phyloP scores from a whole-genome alignment of 2,329 filamentous ascomycete genomes.

The Colletotrichum lini region DNA sequence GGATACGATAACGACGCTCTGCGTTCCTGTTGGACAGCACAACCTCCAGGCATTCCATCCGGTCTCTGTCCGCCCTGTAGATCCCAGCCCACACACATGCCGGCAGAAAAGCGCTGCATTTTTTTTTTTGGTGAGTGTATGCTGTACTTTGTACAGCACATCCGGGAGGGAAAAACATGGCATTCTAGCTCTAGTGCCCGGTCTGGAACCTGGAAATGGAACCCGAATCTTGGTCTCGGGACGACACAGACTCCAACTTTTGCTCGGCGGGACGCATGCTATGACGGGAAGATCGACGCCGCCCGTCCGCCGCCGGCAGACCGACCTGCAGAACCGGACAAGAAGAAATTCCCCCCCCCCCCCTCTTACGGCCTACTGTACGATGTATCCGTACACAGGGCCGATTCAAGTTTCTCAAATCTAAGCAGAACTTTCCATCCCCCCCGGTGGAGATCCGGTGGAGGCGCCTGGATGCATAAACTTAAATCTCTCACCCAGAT shows the following conservation, averaged over 20 bases:
- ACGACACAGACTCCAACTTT: neutral
- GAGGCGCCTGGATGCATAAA: conserved; percentile 36
- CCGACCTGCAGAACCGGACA: conserved; percentile 1
- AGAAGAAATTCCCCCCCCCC: neutral
- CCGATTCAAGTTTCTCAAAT: conserved; percentile 26
- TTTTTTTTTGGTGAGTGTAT: too few relatives aligned
- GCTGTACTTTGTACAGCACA: too few relatives aligned
- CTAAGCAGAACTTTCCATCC: neutral
- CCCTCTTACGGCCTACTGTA: neutral
- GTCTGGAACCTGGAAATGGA: conserved; percentile 22
- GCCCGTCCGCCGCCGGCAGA: conserved; percentile 10
- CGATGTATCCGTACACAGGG: neutral
- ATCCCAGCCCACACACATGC: conserved; percentile 27
- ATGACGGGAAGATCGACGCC: conserved; percentile 22
- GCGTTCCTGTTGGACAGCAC: conserved; percentile 13
- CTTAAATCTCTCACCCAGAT: conserved; percentile 39
- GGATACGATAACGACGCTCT: neutral
- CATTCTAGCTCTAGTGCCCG: conserved; percentile 1
- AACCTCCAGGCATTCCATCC: neutral
- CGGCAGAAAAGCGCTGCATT: conserved; percentile 29
- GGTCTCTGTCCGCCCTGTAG: neutral
- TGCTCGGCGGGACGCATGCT: conserved; percentile 10
- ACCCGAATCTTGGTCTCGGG: conserved; percentile 17
- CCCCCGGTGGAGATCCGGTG: conserved; percentile 37
- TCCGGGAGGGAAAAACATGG: neutral